A percentile compares a stretch with the other conserved stretches of the same genome.
These are phyloP conservation scores for Stropharia rugosoannulata DNA, from an alignment of 768 basidiomycete genomes.

Conservation along the genomic window DNA sequence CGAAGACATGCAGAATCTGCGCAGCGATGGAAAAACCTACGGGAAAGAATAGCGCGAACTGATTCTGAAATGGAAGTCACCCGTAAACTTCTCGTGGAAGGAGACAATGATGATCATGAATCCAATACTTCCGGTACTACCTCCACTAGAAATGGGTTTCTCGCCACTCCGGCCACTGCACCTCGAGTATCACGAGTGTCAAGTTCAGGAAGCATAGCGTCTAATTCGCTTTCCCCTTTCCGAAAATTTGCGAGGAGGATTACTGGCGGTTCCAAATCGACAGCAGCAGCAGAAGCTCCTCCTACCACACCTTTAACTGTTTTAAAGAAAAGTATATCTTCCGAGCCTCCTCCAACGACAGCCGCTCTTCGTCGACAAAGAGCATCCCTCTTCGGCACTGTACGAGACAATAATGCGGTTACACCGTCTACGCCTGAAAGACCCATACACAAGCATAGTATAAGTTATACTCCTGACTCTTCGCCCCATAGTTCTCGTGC, in stretches of 20 bases:
- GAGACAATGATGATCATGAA: constrained; percentile 65
- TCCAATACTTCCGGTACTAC: constrained; percentile 63
- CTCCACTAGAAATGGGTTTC: constrained; percentile 57
- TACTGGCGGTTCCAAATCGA: constrained; percentile 43
- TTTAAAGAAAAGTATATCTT: constrained; percentile 48
- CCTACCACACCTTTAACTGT: constrained; percentile 47
- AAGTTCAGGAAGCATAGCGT: constrained; percentile 53
- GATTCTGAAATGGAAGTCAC: constrained; percentile 80
- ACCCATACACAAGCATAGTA: constrained; percentile 64
- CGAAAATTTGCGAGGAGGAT: constrained; percentile 75
- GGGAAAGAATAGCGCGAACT: constrained; percentile 76
- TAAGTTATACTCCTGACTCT: constrained; percentile 70
- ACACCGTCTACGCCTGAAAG: constrained; percentile 56
- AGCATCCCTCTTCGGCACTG: constrained; percentile 57
- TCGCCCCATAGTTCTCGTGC: constrained; percentile 47
- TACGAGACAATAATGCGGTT: constrained; percentile 42
- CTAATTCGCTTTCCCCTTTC: constrained; percentile 79
- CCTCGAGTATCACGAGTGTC: constrained; percentile 40
- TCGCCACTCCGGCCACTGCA: constrained; percentile 62
- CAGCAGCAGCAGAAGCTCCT: constrained; percentile 23
- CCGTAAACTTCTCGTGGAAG: constrained; percentile 57
- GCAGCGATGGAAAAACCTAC: constrained; percentile 78
- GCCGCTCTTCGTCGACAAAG: constrained; percentile 50
- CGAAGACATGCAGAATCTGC: constrained; percentile 88
- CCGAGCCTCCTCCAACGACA: constrained; percentile 47